phyloP scores from a whole-genome alignment of 495 filamentous ascomycete genomes.

The Staphylotrichum longicolle region DNA sequence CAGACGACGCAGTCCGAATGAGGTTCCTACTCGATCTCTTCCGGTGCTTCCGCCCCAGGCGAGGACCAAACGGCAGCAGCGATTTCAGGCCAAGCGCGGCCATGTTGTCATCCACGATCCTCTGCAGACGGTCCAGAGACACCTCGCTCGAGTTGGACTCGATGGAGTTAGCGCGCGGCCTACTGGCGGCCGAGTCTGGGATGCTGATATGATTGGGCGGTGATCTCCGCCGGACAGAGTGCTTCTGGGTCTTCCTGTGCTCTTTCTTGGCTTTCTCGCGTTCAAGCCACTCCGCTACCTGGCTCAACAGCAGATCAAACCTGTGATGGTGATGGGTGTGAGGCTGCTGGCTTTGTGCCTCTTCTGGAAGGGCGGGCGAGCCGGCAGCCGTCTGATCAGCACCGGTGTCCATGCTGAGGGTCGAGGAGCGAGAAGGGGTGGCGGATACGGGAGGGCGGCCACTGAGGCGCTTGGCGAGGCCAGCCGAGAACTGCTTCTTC shows the following conservation, averaged over 20 bases:
- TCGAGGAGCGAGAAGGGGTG: slow-evolving; percentile 41
- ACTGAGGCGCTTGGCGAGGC: slow-evolving; percentile 41
- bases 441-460: slow-evolving; percentile 37
- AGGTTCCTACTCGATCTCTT: slow-evolving; percentile 37
- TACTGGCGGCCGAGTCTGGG: slow-evolving; percentile 14
- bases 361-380: slow-evolving; percentile 33
- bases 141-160: slow-evolving; percentile 57
- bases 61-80: slow-evolving; percentile 37
- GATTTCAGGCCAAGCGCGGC: slow-evolving; percentile 43
- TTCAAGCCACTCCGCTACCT: slow-evolving; percentile 77
- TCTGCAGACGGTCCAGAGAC: slow-evolving; percentile 67
- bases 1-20: slow-evolving; percentile 58
- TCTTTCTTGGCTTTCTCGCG: slow-evolving; percentile 67
- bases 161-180: slow-evolving; percentile 41
- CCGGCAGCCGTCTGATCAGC: slow-evolving; percentile 22
- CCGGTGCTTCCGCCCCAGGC: slow-evolving; percentile 34
- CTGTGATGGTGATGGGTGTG: slow-evolving; percentile 38
- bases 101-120: slow-evolving; percentile 63
- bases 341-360: slow-evolving; percentile 30
- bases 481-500: slow-evolving; percentile 47
- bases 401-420: slow-evolving; percentile 34
- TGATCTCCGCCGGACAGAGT: slow-evolving; percentile 31
- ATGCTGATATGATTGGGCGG: slow-evolving; percentile 17
- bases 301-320: slow-evolving; percentile 58
- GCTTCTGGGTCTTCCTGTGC: slow-evolving; percentile 46